Percentiles rank a stretch among this genome's conserved stretches.
Evolutionary conservation across 2,329 filamentous ascomycete genomes (phyloP).

Genomic region (Rhynchosporium graminicola): DNA sequence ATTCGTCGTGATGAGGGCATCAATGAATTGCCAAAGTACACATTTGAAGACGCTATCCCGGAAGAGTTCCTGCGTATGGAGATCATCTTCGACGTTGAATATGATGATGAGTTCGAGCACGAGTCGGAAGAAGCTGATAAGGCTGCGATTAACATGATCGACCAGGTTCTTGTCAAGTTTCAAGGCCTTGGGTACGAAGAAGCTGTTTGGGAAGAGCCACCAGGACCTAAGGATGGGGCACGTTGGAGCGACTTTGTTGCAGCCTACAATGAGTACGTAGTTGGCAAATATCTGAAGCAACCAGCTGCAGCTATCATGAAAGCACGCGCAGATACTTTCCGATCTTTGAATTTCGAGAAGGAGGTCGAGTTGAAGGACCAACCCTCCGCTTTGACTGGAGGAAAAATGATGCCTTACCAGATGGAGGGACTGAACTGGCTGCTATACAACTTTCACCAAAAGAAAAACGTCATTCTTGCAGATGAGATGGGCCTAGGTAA

Average conservation of each 20-base stretch:
- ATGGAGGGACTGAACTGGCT: slow-evolving; percentile 94
- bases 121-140: slow-evolving; percentile 70
- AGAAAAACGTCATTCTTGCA: slow-evolving; percentile 85
- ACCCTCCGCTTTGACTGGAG: slow-evolving; percentile 71
- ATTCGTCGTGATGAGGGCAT: slow-evolving; percentile 65
- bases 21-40: slow-evolving; percentile 65
- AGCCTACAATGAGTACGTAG: slow-evolving; percentile 85
- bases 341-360: slow-evolving; percentile 64
- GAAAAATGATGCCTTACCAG: slow-evolving; percentile 91
- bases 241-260: slow-evolving; percentile 77
- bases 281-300: slow-evolving; percentile 68
- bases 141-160: slow-evolving; percentile 69
- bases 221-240: slow-evolving; percentile 59
- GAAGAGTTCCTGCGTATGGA: slow-evolving; percentile 85
- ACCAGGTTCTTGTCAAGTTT: slow-evolving; percentile 81
- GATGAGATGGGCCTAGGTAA: slow-evolving; percentile 99
- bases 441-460: slow-evolving; percentile 81
- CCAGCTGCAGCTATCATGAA: slow-evolving; percentile 61
- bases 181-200: slow-evolving; percentile 91
- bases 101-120: slow-evolving; percentile 53
- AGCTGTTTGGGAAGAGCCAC: slow-evolving; percentile 84
- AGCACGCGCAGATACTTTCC: slow-evolving; percentile 67
- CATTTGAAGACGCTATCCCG: slow-evolving; percentile 76
- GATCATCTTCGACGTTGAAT: slow-evolving; percentile 83
- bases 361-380: slow-evolving; percentile 69